These are phyloP conservation scores for Rhodotorula sphaerocarpa DNA, from an alignment of 768 basidiomycete genomes.

Conservation along the genomic window DNA sequence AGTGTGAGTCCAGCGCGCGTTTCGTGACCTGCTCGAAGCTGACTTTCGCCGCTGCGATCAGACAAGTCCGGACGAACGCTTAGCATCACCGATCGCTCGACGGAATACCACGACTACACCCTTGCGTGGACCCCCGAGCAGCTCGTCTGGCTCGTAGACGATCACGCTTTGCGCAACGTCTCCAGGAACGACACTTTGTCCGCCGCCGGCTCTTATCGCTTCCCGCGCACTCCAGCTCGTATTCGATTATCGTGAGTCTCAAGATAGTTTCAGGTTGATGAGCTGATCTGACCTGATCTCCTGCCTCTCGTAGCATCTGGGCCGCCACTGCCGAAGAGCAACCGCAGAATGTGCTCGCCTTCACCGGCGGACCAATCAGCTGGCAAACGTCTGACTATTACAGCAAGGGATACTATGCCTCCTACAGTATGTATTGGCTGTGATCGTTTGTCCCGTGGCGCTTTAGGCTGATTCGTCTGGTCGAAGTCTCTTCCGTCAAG, in stretches of 20 bases:
- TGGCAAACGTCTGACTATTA: constrained; percentile 36
- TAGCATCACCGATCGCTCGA: background rate
- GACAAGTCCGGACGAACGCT: background rate
- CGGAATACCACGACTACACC: constrained; percentile 25
- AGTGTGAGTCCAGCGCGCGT: background rate
- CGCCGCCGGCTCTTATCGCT: constrained; percentile 21
- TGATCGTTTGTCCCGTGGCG: no score
- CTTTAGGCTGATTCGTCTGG: no score
- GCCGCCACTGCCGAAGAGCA: constrained; percentile 34
- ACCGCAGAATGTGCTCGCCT: constrained; percentile 39
- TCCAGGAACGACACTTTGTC: constrained; percentile 17
- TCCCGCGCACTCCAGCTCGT: constrained; percentile 42
- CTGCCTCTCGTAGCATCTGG: constrained; percentile 34
- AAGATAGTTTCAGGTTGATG: no score
- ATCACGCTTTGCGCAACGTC: constrained; percentile 37
- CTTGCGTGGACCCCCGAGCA: constrained; percentile 18
- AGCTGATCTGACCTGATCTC: no score
- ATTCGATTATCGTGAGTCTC: constrained; percentile 38
- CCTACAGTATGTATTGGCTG: constrained; percentile 36
- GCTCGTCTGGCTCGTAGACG: constrained; percentile 29
- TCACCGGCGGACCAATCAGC: constrained; percentile 40
- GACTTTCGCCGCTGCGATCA: background rate
- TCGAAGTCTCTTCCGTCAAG: background rate
- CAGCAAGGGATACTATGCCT: constrained; percentile 38
- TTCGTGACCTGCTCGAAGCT: background rate